phyloP scores from a whole-genome alignment of 2,329 filamentous ascomycete genomes.

The Phialemonium atrogriseum region DNA sequence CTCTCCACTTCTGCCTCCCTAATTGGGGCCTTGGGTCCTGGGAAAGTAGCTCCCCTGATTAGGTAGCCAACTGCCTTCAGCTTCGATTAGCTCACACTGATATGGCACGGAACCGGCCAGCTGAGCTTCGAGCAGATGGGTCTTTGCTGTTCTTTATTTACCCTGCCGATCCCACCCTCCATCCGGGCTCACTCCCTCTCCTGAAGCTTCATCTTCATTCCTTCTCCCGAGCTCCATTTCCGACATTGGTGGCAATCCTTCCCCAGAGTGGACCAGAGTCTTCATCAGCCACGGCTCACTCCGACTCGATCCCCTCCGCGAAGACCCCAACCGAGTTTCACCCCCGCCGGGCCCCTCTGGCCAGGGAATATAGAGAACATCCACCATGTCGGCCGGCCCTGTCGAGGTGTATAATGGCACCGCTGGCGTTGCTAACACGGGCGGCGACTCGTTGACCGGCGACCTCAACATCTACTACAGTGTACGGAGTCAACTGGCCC shows the following conservation, averaged over 20 bases:
- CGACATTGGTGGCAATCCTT: slow-evolving; percentile 7
- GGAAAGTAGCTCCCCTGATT: too few species aligned
- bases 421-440: slow-evolving; percentile 33
- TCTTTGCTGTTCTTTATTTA: slow-evolving; percentile 8
- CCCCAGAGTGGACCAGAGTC: neutral
- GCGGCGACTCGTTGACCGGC: slow-evolving; percentile 47
- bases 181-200: slow-evolving; percentile 3
- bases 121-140: neutral
- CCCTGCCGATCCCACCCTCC: slow-evolving; percentile 4
- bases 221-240: neutral
- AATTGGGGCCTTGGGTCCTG: too few species aligned
- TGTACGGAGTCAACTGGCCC: slow-evolving; percentile 36
- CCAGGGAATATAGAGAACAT: too few species aligned
- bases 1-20: too few species aligned
- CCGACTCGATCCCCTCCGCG: too few species aligned
- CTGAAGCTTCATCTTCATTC: slow-evolving; percentile 6
- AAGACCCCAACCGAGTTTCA: too few species aligned
- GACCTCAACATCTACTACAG: slow-evolving; percentile 84
- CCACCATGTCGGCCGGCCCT: slow-evolving; percentile 24
- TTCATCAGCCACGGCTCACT: too few species aligned
- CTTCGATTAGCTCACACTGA: too few species aligned
- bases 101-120: too few species aligned
- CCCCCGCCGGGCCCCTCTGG: too few species aligned
- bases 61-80: too few species aligned
- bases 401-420: slow-evolving; percentile 41